Base-by-base conservation (phyloP, 2,329 filamentous ascomycete species). In the Beauveria scarabaeidicola region DNA sequence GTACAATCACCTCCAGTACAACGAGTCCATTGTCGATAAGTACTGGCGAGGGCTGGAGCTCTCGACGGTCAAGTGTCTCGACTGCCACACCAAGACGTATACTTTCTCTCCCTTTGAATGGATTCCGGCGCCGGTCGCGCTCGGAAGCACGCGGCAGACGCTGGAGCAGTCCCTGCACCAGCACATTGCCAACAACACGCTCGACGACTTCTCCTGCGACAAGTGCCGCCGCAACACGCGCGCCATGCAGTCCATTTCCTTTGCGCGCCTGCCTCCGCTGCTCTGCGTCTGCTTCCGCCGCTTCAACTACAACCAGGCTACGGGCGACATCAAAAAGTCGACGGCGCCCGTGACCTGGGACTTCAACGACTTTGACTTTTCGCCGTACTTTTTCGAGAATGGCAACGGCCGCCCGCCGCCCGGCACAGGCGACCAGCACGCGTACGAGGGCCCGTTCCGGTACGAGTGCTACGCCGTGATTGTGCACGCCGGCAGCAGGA, bases 381-480 rank as follows among this genome's bases (percentile, higher is more conserved):
- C 73, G 9, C 73, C 69, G 6, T 78, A 74, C 65, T 77, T 75
- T 62, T 69, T 77, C 61, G 69, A 68, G 13, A 62, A 71, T 66
- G 57, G 75, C 66, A 59, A 75, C 69, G 66, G 65, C 60, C 60
- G 65, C 58, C 60, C 62, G 40, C 62, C 65, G 32, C 69, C 66
- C 17, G 72, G 69, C 6, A 65, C 72, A 43, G 69, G 72, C 61
- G 75, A 78, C 60, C 71, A 36, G 27, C 48, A 66, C 10, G 74
- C 75, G 15, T 78, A 81, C 60, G 65, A 67, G 2, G 74, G 73
- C 1, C 87, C 89, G 0, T 91, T 89, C 68, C 75, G 78, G 5
- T 99, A 97, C 72, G 88, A 96, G 68, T 87, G 89, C 56, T 97
- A 96, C 69, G 93, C 87, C 2, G 88, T 97, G 7, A 83, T 95